A percentile compares a stretch with the other conserved stretches of the same genome.
phyloP scores from a whole-genome alignment of 2,329 filamentous ascomycete species.

The Truncatella angustata region DNA sequence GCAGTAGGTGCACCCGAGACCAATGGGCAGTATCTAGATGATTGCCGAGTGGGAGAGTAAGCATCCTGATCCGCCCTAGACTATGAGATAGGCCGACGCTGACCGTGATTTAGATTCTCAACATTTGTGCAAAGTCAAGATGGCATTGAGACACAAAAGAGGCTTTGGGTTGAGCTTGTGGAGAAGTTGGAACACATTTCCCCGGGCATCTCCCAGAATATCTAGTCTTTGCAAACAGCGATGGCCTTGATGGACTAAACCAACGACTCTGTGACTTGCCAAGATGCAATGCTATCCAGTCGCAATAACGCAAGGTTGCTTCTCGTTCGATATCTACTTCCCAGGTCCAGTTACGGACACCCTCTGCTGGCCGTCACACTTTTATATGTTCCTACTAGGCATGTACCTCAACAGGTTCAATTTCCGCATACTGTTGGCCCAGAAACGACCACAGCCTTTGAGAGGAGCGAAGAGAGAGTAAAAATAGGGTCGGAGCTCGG shows the following conservation, averaged over 20 bases:
- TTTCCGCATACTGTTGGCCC: too few relatives aligned
- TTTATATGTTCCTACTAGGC: too few relatives aligned
- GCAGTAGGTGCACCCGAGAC: slow-evolving; percentile 13
- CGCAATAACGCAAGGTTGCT: too few relatives aligned
- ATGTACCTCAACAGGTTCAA: too few relatives aligned
- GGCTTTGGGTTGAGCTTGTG: slow-evolving; percentile 6
- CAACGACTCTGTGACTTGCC: too few relatives aligned
- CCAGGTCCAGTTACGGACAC: too few relatives aligned
- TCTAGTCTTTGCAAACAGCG: too few relatives aligned
- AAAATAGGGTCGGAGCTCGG: not conserved
- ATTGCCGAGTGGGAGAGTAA: slow-evolving; percentile 16
- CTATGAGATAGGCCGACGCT: not conserved
- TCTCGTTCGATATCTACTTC: too few relatives aligned
- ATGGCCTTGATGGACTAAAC: too few relatives aligned
- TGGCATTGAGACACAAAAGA: not conserved
- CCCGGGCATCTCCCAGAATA: not conserved
- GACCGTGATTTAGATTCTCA: not conserved
- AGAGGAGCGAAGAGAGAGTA: not conserved
- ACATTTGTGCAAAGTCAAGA: slow-evolving; percentile 31
- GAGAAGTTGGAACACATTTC: not conserved
- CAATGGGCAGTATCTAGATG: slow-evolving; percentile 16
- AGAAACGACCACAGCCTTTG: too few relatives aligned
- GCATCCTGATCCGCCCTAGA: not conserved
- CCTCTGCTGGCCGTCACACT: too few relatives aligned
- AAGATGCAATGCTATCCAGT: too few relatives aligned